Evolutionary conservation across 1,284 basidiomycete genomes (phyloP).

Genomic region (Austroboletus novae-zelandiae): DNA sequence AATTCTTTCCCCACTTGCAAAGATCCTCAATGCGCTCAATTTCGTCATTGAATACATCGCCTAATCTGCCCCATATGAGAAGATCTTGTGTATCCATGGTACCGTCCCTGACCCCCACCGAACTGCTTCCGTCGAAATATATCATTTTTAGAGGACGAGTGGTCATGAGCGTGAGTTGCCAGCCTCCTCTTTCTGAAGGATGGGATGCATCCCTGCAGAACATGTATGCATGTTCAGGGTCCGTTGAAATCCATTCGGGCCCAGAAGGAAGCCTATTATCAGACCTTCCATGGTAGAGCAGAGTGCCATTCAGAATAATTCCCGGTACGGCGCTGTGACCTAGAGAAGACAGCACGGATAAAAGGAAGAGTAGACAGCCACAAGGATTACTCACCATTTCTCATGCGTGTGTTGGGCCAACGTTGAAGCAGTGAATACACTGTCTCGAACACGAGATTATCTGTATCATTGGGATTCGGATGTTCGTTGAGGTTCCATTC

Average conservation of each 20-base stretch:
- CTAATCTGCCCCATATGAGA: conserved; percentile 34
- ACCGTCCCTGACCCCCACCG: conserved; percentile 36
- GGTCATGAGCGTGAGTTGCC: conserved; percentile 38
- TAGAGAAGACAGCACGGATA: background rate
- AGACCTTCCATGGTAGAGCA: conserved; percentile 41
- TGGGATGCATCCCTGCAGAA: conserved; percentile 27
- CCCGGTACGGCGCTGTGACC: conserved; percentile 47
- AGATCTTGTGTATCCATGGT: conserved; percentile 44
- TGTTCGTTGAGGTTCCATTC: conserved; percentile 18
- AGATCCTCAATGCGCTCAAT: conserved; percentile 30
- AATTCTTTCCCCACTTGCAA: conserved; percentile 36
- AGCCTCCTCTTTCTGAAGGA: conserved; percentile 24
- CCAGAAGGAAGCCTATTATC: conserved; percentile 26
- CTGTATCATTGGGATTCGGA: conserved; percentile 16
- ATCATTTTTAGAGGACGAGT: conserved; percentile 38
- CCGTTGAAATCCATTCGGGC: conserved; percentile 42
- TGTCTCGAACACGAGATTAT: conserved; percentile 32
- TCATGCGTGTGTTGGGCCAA: conserved; percentile 50
- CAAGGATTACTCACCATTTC: conserved; percentile 36
- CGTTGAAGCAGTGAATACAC: conserved; percentile 38
- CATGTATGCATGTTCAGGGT: conserved; percentile 43
- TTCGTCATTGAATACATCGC: conserved; percentile 21
- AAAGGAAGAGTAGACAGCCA: background rate
- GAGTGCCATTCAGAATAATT: conserved; percentile 37
- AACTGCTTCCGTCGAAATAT: conserved; percentile 46